phyloP scores from a whole-genome alignment of 768 basidiomycete species.

The Lactarius sp. region DNA sequence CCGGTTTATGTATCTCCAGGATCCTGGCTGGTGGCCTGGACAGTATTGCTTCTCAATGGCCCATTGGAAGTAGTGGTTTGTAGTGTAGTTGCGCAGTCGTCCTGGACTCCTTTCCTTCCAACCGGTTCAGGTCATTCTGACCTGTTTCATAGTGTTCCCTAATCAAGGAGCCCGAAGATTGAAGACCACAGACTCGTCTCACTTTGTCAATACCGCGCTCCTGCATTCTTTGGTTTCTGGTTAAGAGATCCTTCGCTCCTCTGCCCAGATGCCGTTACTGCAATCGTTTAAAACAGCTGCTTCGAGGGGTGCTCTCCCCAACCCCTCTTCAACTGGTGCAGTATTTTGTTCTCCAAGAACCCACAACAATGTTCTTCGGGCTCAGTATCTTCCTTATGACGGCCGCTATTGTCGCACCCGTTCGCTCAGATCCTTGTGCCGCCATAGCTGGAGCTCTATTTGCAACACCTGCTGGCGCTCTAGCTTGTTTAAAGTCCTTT shows the following conservation, averaged over 20 bases:
- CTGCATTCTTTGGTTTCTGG: background rate
- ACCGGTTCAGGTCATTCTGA: background rate
- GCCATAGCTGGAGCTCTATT: conserved; percentile 6
- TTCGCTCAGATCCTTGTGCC: conserved; percentile 8
- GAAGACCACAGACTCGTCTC: background rate
- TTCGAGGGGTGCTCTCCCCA: background rate
- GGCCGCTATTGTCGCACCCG: background rate
- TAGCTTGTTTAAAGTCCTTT: conserved; percentile 31
- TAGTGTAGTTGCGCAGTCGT: background rate
- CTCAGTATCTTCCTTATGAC: background rate
- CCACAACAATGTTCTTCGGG: conserved; percentile 1
- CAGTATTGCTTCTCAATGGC: background rate
- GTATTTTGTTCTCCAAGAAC: background rate
- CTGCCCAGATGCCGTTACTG: conserved; percentile 1
- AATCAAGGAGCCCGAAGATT: background rate
- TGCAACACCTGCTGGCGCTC: background rate
- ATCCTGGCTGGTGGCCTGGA: conserved; percentile 8
- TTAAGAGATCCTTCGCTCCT: background rate
- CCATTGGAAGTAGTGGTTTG: background rate
- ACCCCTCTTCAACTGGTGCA: background rate
- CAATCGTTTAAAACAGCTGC: conserved; percentile 4
- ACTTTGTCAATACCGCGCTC: background rate
- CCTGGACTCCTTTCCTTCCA: background rate
- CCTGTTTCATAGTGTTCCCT: conserved; percentile 9
- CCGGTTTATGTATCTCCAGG: background rate